Percentiles rank a stretch among this genome's conserved stretches.
These are phyloP conservation scores for Periglandula ipomoeae DNA, from an alignment of 2,329 filamentous ascomycete genomes.

Conservation along the genomic window DNA sequence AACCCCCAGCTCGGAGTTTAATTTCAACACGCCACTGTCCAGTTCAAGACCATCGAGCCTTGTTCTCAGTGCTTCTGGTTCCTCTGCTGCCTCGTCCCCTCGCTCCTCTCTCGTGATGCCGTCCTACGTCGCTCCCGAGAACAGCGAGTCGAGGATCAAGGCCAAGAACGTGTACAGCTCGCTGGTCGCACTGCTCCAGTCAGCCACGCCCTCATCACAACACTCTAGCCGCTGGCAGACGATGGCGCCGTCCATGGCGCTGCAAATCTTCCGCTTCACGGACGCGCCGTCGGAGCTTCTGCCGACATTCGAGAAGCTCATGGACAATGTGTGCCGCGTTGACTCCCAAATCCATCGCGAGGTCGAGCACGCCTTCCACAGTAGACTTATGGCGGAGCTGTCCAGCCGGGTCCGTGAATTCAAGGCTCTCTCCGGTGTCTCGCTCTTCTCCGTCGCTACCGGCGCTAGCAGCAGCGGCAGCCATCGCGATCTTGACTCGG, in stretches of 20 bases:
- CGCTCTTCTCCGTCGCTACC: constrained; percentile 46
- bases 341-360: constrained; percentile 36
- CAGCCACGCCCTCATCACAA: constrained; percentile 32
- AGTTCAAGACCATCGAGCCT: constrained; percentile 42
- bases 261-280: constrained; percentile 50
- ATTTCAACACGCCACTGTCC: constrained; percentile 37
- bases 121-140: constrained; percentile 27
- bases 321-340: constrained; percentile 32
- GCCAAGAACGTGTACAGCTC: constrained; percentile 42
- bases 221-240: constrained; percentile 41
- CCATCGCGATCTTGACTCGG: constrained; percentile 26
- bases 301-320: constrained; percentile 39
- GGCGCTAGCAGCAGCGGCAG: constrained; percentile 31
- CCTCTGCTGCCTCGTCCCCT: constrained; percentile 43
- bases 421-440: constrained; percentile 41
- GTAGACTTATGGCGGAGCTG: constrained; percentile 39
- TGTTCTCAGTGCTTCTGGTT: constrained; percentile 39
- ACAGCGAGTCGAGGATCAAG: constrained; percentile 32
- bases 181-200: constrained; percentile 46
- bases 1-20: constrained; percentile 28
- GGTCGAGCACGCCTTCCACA: constrained; percentile 40
- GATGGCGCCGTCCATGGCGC: constrained; percentile 42
- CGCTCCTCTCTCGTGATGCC: constrained; percentile 35
- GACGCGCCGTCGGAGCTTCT: constrained; percentile 40
- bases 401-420: constrained; percentile 42